These are phyloP conservation scores for Pseudodiploospora longispora DNA, from an alignment of 2,329 filamentous ascomycete species.

Conservation along the genomic window DNA sequence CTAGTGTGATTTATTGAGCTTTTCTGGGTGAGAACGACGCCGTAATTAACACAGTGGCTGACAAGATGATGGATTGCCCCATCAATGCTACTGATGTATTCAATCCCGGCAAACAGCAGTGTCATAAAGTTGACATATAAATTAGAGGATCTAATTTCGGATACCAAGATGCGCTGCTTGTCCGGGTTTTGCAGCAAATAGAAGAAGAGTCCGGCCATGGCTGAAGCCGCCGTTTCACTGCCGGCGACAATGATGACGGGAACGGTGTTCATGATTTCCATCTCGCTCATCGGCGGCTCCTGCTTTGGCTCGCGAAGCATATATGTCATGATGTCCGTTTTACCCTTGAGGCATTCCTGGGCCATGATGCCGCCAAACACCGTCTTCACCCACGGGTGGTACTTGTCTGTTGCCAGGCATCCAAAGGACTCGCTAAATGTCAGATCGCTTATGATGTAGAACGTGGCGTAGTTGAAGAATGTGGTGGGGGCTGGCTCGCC, in stretches of 20 bases:
- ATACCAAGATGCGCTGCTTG: constrained; percentile 20
- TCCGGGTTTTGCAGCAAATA: constrained; percentile 22
- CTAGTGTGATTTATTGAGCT: too few species aligned
- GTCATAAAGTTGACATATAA: too few species aligned
- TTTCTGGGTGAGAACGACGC: too few species aligned
- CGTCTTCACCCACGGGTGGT: constrained; percentile 18
- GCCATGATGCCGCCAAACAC: constrained; percentile 13
- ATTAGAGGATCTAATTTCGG: constrained; percentile 26
- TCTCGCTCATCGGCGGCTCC: constrained; percentile 19
- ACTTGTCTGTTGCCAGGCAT: constrained; percentile 19
- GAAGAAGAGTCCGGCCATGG: constrained; percentile 21
- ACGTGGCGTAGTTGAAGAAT: constrained; percentile 28
- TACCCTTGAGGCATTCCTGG: constrained; percentile 9
- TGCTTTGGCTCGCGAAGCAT: constrained; percentile 21
- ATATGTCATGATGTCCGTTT: constrained; percentile 15
- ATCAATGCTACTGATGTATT: too few species aligned
- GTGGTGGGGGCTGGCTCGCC: constrained; percentile 73
- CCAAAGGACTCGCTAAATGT: constrained; percentile 35
- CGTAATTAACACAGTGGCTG: too few species aligned
- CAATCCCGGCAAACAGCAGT: too few species aligned
- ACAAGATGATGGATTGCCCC: too few species aligned
- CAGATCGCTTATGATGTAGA: constrained; percentile 32
- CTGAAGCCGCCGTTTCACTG: constrained; percentile 27
- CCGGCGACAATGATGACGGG: constrained; percentile 20
- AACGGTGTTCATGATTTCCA: constrained; percentile 24